Evolutionary conservation across 441 rosid species (phyloP).

Genomic region (Adansonia gregorii): DNA sequence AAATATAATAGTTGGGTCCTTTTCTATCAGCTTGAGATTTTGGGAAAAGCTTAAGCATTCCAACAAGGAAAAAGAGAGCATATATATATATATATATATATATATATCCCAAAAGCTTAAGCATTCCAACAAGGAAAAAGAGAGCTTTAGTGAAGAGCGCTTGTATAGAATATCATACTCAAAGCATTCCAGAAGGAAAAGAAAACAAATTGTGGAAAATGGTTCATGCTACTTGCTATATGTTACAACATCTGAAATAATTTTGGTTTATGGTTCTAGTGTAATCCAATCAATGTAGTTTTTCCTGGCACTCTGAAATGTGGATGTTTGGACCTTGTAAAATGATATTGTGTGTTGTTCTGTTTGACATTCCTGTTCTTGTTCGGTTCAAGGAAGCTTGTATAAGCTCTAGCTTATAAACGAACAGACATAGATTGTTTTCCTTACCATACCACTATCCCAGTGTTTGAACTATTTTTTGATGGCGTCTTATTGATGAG

Average conservation of each 20-base stretch:
- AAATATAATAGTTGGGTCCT: background rate
- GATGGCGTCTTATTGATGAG: background rate
- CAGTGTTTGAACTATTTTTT: background rate
- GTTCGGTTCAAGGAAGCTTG: background rate
- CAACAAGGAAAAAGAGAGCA: no score
- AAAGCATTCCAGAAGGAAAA: background rate
- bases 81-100: no score
- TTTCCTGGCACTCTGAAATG: background rate
- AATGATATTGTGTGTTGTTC: constrained; percentile 14
- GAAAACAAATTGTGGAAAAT: background rate
- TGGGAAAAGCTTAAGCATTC: no score
- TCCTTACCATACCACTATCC: background rate
- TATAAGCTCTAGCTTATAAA: background rate
- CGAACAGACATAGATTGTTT: background rate
- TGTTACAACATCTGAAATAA: background rate
- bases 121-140: background rate
- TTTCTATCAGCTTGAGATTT: no score
- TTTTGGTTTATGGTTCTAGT: background rate
- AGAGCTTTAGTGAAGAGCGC: background rate
- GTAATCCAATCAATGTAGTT: background rate
- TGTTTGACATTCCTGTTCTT: background rate
- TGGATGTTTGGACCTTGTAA: background rate
- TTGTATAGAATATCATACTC: background rate
- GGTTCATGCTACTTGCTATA: background rate
- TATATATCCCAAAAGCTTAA: no score